A percentile compares a stretch with the other conserved stretches of the same genome.
These are phyloP conservation scores for Pyrus betulifolia DNA, from an alignment of 306 rosid species.

Conservation along the genomic window DNA sequence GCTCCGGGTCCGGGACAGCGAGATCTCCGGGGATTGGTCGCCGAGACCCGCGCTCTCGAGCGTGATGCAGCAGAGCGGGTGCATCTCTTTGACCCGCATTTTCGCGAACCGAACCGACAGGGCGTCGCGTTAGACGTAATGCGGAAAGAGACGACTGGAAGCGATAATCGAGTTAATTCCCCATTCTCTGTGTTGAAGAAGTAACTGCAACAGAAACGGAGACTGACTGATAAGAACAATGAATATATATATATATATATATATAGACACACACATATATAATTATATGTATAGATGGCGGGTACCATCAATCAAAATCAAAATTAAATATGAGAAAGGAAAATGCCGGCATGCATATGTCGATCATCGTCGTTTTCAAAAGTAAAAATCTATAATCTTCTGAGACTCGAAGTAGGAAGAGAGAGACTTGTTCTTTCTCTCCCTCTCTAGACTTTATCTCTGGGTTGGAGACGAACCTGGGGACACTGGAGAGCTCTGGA, in stretches of 20 bases:
- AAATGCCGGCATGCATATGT: background rate
- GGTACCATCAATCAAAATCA: background rate
- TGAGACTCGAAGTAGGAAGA: background rate
- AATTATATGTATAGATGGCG: background rate
- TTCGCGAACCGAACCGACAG: slow-evolving; percentile 1
- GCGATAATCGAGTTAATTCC: background rate
- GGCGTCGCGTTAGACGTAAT: background rate
- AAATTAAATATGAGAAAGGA: background rate
- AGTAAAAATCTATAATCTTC: background rate
- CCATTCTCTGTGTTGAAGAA: background rate
- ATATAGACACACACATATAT: too few species aligned
- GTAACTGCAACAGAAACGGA: background rate
- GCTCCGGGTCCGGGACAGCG: slow-evolving; percentile 66
- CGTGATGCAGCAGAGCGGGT: slow-evolving; percentile 84
- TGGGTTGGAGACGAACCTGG: slow-evolving; percentile 15
- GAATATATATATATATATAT: background rate
- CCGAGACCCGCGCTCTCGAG: slow-evolving; percentile 60
- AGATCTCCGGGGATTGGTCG: slow-evolving; percentile 66
- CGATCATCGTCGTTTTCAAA: background rate
- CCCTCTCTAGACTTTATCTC: background rate
- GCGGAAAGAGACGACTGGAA: background rate
- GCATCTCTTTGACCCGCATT: slow-evolving; percentile 94
- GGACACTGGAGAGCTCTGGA: slow-evolving; percentile 29
- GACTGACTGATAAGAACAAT: background rate
- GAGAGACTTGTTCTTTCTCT: background rate